Evolutionary conservation across 306 rosid species (phyloP).

Genomic region (Quillaja saponaria): DNA sequence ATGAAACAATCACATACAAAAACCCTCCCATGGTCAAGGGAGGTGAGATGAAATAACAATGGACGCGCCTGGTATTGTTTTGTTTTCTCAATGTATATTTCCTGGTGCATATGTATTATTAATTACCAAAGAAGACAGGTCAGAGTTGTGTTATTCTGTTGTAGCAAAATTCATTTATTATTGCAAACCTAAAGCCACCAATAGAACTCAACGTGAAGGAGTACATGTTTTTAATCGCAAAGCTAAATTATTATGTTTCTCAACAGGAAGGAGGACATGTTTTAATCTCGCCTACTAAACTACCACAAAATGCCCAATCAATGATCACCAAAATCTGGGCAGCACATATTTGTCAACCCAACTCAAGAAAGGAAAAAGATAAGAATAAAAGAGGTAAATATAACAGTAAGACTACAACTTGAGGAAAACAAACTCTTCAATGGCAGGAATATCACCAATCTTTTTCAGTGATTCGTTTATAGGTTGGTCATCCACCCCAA

Average conservation of each 20-base stretch:
- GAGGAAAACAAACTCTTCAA: slow-evolving; percentile 91
- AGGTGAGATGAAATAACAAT: no score
- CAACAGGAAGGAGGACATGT: no score
- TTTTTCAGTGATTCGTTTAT: slow-evolving; percentile 66
- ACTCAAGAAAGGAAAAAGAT: slow-evolving; percentile 10
- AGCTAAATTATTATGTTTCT: slow-evolving; percentile 39
- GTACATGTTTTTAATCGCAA: slow-evolving; percentile 8
- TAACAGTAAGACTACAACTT: slow-evolving; percentile 46
- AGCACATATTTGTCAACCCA: not conserved
- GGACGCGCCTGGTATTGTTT: no score
- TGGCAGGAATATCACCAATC: slow-evolving; percentile 83
- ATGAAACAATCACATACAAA: no score
- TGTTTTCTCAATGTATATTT: no score
- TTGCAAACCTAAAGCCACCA: no score
- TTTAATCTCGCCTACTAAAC: slow-evolving; percentile 23
- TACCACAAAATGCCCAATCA: slow-evolving; percentile 21
- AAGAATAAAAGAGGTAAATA: not conserved
- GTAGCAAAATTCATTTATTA: no score
- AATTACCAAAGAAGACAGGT: no score
- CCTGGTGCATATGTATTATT: no score
- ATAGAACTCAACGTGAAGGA: no score
- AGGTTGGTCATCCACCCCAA: slow-evolving; percentile 92
- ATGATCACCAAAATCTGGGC: slow-evolving; percentile 46
- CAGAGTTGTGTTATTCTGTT: no score
- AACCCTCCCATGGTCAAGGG: no score